Evolutionary conservation across 2,329 filamentous ascomycete genomes (phyloP).

Genomic region (Aspergillus pseudoviridinutans): DNA sequence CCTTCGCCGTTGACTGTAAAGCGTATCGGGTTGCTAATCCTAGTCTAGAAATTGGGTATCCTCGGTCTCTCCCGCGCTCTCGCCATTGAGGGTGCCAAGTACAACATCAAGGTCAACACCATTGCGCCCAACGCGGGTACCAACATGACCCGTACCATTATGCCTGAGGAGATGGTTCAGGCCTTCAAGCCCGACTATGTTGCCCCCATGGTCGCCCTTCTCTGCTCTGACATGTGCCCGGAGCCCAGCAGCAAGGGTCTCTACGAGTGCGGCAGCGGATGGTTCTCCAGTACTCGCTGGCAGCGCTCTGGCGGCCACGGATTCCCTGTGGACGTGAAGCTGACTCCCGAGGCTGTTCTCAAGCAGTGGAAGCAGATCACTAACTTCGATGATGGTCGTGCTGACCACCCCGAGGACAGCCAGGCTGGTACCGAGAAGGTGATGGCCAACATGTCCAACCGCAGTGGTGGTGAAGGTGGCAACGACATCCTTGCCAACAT

Average conservation of each 20-base stretch:
- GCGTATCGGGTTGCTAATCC: constrained; percentile 3
- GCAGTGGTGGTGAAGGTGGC: constrained; percentile 49
- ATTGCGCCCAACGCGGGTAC: constrained; percentile 97
- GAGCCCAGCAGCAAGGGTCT: constrained; percentile 78
- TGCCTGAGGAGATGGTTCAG: constrained; percentile 96
- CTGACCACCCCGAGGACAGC: constrained; percentile 78
- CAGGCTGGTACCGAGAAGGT: constrained; percentile 75
- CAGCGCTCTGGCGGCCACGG: constrained; percentile 84
- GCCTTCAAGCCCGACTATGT: constrained; percentile 99
- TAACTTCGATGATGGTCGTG: constrained; percentile 81
- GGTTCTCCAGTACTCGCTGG: constrained; percentile 90
- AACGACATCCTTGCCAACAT: constrained; percentile 71
- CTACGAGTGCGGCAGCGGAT: constrained; percentile 93
- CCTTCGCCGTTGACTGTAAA: constrained; percentile 7
- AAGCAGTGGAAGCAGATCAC: constrained; percentile 73
- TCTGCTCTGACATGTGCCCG: constrained; percentile 83
- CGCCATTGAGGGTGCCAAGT: constrained; percentile 88
- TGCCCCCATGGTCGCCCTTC: constrained; percentile 82
- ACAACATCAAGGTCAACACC: constrained; percentile 98
- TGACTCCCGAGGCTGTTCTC: constrained; percentile 80
- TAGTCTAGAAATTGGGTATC: constrained; percentile 73
- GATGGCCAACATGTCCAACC: constrained; percentile 83
- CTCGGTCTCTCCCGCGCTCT: constrained; percentile 92
- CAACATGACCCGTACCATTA: constrained; percentile 85
- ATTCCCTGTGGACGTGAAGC: constrained; percentile 80